These are phyloP conservation scores for Leccinum ochraceum DNA, from an alignment of 768 basidiomycete species.

Conservation along the genomic window DNA sequence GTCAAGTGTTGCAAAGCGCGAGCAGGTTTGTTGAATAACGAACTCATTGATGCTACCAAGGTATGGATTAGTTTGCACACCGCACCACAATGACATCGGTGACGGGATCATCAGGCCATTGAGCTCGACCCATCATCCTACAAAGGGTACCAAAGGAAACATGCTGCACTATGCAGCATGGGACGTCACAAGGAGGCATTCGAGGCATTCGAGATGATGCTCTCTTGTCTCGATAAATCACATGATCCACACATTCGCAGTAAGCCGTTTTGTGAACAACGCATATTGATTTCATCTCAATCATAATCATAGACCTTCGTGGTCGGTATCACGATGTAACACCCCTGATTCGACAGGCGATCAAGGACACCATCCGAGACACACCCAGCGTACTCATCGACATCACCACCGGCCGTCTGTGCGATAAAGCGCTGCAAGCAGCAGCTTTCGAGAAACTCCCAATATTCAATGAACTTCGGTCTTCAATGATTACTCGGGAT, in stretches of 20 bases:
- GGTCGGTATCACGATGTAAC: background rate
- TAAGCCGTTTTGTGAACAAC: background rate
- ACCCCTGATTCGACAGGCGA: background rate
- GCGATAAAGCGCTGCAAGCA: background rate
- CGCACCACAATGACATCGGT: background rate
- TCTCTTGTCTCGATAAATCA: background rate
- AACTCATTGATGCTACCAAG: background rate
- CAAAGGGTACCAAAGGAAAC: background rate
- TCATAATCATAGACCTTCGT: background rate
- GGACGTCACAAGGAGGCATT: background rate
- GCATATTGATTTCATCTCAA: background rate
- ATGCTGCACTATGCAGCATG: background rate
- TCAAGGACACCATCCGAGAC: background rate
- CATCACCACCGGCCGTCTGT: background rate
- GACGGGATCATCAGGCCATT: background rate
- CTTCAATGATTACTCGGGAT: background rate
- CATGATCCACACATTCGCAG: background rate
- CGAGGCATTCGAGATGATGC: background rate
- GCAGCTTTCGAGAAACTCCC: background rate
- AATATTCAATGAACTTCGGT: background rate
- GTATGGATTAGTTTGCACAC: background rate
- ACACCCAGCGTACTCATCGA: background rate
- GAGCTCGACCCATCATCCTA: background rate
- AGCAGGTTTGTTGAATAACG: background rate
- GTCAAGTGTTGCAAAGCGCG: background rate